These are phyloP conservation scores for Tolypocladium tundrense DNA, from an alignment of 2,329 filamentous ascomycete genomes.

Conservation along the genomic window DNA sequence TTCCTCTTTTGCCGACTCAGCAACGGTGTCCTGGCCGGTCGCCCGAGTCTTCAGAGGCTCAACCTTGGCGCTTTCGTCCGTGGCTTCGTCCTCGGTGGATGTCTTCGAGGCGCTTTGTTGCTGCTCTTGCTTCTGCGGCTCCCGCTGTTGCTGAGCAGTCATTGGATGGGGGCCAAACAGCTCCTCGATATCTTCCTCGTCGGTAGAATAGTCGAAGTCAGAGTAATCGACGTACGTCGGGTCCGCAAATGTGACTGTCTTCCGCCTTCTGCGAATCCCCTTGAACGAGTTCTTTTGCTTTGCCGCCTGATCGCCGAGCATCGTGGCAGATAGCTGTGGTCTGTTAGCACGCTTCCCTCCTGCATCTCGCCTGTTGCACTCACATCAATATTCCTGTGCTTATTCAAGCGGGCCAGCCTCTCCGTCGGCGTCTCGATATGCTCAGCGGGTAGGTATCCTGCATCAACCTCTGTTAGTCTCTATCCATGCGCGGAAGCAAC, in stretches of 20 bases:
- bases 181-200: conserved; percentile 51
- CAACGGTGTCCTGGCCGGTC: conserved; percentile 28
- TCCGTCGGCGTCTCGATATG: conserved; percentile 98
- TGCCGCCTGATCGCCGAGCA: conserved; percentile 56
- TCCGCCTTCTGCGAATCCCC: conserved; percentile 73
- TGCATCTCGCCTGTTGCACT: conserved; percentile 19
- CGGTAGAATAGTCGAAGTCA: conserved; percentile 75
- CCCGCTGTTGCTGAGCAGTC: conserved; percentile 17
- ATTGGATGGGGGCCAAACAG: conserved; percentile 25
- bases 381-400: conserved; percentile 97
- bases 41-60: conserved; percentile 42
- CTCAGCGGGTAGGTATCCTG: conserved; percentile 91
- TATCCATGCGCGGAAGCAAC: conserved; percentile 1
- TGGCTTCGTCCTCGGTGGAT: conserved; percentile 19
- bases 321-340: conserved; percentile 46
- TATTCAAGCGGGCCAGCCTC: conserved; percentile 84
- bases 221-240: conserved; percentile 85
- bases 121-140: conserved; percentile 19
- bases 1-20: conserved; percentile 22
- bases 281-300: conserved; percentile 77
- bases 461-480: conserved; percentile 9
- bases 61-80: conserved; percentile 44
- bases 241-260: conserved; percentile 76
- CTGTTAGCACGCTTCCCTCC: neutral
- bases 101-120: conserved; percentile 18